Evolutionary conservation across 441 rosid species (phyloP).

Genomic region (Erodium chrysanthum): DNA sequence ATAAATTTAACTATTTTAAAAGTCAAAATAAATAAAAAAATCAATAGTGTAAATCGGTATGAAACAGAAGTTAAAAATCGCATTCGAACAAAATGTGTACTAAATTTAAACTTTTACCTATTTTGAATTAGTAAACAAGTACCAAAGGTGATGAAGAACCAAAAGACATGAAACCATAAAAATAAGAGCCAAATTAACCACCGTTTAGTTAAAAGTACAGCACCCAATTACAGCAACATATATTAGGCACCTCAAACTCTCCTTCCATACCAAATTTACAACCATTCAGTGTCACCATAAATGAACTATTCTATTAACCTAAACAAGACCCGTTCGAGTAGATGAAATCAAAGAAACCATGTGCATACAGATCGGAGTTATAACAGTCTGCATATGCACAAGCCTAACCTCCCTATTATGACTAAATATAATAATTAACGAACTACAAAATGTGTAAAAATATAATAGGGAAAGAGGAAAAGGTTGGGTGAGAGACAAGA

Average conservation of each 20-base stretch:
- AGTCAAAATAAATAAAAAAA: no score
- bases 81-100: no score
- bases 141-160: background rate
- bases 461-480: background rate
- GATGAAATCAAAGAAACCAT: background rate
- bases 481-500: slow-evolving; percentile 24
- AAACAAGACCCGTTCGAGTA: no score
- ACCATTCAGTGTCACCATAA: background rate
- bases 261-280: background rate
- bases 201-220: background rate
- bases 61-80: no score
- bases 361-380: background rate
- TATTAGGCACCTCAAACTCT: background rate
- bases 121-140: no score
- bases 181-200: background rate
- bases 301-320: no score
- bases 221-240: background rate
- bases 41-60: no score
- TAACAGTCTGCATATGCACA: background rate
- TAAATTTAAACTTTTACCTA: no score
- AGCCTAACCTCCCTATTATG: background rate
- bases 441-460: background rate
- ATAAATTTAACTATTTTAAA: no score
- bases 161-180: background rate
- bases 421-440: background rate